phyloP scores from a whole-genome alignment of 371 early-diverging fungal genomes.

The Mortierella sp. region DNA sequence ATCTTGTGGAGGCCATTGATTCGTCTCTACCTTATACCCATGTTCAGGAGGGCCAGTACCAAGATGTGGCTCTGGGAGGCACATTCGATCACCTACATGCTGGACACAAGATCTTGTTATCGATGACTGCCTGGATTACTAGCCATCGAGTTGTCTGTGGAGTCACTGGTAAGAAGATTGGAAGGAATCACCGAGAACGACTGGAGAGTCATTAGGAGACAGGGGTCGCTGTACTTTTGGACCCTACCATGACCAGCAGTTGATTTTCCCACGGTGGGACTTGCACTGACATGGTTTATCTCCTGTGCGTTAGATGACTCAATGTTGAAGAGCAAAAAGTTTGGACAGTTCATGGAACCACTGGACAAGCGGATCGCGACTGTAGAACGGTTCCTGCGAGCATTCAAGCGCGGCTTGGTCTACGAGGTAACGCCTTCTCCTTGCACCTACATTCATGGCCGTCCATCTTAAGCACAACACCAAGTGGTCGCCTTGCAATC shows the following conservation, averaged over 20 bases:
- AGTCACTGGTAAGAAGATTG: slow-evolving; percentile 70
- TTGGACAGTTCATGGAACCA: slow-evolving; percentile 76
- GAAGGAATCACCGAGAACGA: neutral
- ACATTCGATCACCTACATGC: slow-evolving; percentile 97
- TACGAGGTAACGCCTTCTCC: slow-evolving; percentile 59
- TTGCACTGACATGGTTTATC: no score
- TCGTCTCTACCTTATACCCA: slow-evolving; percentile 17
- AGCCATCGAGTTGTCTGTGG: slow-evolving; percentile 75
- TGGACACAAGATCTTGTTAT: slow-evolving; percentile 94
- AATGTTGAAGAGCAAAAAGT: slow-evolving; percentile 79
- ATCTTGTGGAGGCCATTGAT: slow-evolving; percentile 39
- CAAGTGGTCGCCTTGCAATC: neutral
- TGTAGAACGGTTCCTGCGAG: slow-evolving; percentile 70
- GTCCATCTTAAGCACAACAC: no score
- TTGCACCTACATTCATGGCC: no score
- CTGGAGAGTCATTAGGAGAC: neutral
- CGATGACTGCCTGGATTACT: slow-evolving; percentile 81
- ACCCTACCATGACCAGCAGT: no score
- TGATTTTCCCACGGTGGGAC: no score
- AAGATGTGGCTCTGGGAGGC: slow-evolving; percentile 87
- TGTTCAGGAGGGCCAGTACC: slow-evolving; percentile 29
- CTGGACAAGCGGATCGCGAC: slow-evolving; percentile 67
- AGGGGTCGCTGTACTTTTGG: neutral
- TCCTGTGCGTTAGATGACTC: slow-evolving; percentile 57
- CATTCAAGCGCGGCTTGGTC: slow-evolving; percentile 60